Base-by-base conservation (phyloP, 2,329 filamentous ascomycete species). In the Dothidotthia symphoricarpi region DNA sequence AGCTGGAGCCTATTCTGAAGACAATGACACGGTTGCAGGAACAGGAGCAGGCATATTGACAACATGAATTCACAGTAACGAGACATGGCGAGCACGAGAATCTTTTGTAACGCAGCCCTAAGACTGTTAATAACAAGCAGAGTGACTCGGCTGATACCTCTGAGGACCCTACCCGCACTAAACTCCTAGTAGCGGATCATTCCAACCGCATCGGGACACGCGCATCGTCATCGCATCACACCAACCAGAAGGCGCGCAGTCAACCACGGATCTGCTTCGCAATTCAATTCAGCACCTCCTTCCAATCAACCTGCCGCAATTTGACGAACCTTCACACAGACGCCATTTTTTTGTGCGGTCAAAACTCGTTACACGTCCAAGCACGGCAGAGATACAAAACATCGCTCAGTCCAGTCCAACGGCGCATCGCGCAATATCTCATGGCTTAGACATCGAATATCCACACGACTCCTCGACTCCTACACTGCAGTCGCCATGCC, bases 391-490 rank as follows among this genome's bases (percentile, higher is more conserved):
- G 9, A 22, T 22, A 22, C 19, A 22, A 22, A 9, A 22, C 19
- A 9, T 22, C 19, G 19, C 19, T 22, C 19, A 22, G 9, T 22
- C 19, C 19, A 22, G 19, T 9, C 26, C 26, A n/a, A 15, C 13
- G 15, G 15, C 35, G 29, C 40, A 28, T 38, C 35, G 17, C 37
- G 47, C 42, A 43, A 45, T 41, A 44, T 36, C 53, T 39, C 45
- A 65, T 64, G 63, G 60, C 60, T 45, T 63, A 53, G 59, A 49
- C 34, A 54, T 49, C 39, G 36, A 39, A 33, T 33, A 5, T 34
- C n/a, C 37, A 31, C 26, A 38, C 50, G 39, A 50, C 37, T 17
- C 40, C 31, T 45, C 47, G 27, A 47, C 49, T 28, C 40, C 45
- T 34, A 24, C 35, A 39, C 39, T 28, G 34, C 46, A 43, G 39